Evolutionary conservation across 2,329 filamentous ascomycete species (phyloP).

Genomic region (Colletotrichum karsti): DNA sequence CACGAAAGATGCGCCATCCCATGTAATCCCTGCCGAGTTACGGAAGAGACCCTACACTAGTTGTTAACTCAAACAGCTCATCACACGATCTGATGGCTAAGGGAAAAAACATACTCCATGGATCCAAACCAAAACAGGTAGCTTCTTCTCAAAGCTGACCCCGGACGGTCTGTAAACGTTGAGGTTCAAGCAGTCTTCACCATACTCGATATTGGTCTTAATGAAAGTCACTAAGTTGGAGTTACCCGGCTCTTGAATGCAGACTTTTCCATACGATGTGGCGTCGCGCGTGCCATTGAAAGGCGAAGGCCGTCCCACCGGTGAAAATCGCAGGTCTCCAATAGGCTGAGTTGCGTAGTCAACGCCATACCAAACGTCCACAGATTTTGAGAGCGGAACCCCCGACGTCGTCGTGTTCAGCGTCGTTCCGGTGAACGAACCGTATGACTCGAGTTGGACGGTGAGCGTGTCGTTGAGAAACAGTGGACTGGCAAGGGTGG

Average conservation of each 20-base stretch:
- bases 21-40: constrained; percentile 14
- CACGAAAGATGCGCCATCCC: constrained; percentile 34
- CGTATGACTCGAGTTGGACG: background rate
- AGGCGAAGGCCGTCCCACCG: background rate
- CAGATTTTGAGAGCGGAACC: background rate
- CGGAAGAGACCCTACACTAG: background rate
- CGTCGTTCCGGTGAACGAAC: background rate
- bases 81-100: no score
- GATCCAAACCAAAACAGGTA: constrained; percentile 30
- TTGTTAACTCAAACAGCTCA: background rate
- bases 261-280: constrained; percentile 2
- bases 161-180: constrained; percentile 21
- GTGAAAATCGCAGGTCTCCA: background rate
- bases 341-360: constrained; percentile 6
- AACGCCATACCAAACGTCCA: constrained; percentile 15
- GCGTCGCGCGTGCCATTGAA: background rate
- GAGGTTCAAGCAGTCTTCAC: constrained; percentile 23
- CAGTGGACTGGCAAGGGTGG: background rate
- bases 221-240: constrained; percentile 8
- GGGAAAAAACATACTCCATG: constrained; percentile 11
- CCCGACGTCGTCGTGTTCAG: constrained; percentile 1
- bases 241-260: constrained; percentile 11
- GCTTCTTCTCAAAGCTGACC: background rate
- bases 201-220: background rate
- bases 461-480: background rate